Base-by-base conservation (phyloP, 768 basidiomycete species). In the Suillus cothurnatus region DNA sequence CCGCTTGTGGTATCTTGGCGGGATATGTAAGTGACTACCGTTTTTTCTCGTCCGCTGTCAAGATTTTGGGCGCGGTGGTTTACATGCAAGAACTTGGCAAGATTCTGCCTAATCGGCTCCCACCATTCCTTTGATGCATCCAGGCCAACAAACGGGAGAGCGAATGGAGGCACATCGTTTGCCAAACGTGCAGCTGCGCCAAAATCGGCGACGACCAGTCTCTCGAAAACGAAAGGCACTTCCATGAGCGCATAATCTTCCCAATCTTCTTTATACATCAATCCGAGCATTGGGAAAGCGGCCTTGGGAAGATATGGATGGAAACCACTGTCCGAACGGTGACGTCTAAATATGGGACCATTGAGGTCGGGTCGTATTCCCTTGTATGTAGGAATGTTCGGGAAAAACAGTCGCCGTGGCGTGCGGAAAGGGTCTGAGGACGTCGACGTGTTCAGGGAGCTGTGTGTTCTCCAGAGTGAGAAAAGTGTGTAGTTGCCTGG, bases 241-340 rank as follows among this genome's bases (percentile, higher is more conserved):
- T 82, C 80, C 70, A 93, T 85, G 64, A 84, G 81, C 43, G 84
- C 81, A 69, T 89, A 88, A 76, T 96, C 94, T 56, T 84, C 81
- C 86, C 93, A 94, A 71, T 95, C 94, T 64, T 88, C 85, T 21
- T 79, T 64, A 73, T 88, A 94, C 79, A 91, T 84, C 61, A 89
- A 76, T 2, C 82, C 85, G 67, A 91, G 82, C 19, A 81, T 84
- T 0, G 93, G 91, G 71, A 92, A 91, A n/a, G 89, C 88, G 0
- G 87, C 84, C 71, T 92, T 91, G 59, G 83, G 77, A n/a, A 89
- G 78, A 69, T 85, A 85, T 0, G 90, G 90, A 76, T 94, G 92
- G 68, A 93, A 85, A 6, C 89, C 89, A 31, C 83, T 85, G 64
- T 86, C 81, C 2, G 82, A 81, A 19, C 88, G 85, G 6, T 75